Evolutionary conservation across 345 rosid genomes (phyloP).

Genomic region (Salix udensis): DNA sequence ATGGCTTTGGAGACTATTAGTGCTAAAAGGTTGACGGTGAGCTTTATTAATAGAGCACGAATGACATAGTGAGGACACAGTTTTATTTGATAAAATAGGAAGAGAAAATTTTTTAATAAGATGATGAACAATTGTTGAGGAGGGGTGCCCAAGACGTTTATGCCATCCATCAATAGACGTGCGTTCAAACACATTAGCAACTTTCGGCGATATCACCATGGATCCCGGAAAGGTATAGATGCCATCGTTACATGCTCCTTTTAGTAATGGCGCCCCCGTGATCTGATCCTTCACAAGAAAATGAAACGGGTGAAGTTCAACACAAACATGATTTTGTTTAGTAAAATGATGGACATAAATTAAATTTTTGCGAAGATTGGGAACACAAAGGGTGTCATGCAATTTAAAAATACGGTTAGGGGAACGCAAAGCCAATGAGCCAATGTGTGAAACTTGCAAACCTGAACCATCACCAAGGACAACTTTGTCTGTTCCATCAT

Average conservation of each 20-base stretch:
- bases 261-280: neutral
- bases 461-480: neutral
- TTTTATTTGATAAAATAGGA: no score
- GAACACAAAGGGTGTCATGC: neutral
- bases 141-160: no score
- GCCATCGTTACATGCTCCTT: neutral
- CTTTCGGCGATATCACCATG: no score
- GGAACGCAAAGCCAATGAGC: neutral
- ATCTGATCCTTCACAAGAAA: neutral
- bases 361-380: neutral
- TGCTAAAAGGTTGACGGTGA: no score
- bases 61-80: no score
- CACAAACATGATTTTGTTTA: neutral
- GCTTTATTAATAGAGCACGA: no score
- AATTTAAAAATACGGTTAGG: accelerated
- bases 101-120: no score
- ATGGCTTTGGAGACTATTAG: no score
- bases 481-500: neutral
- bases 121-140: no score
- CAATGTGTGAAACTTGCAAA: neutral
- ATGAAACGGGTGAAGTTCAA: neutral
- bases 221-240: neutral
- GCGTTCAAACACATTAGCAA: no score
- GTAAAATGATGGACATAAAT: neutral
- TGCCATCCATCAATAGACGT: no score